These are phyloP conservation scores for Hypoxylon sp. DNA, from an alignment of 2,329 filamentous ascomycete genomes.

Conservation along the genomic window DNA sequence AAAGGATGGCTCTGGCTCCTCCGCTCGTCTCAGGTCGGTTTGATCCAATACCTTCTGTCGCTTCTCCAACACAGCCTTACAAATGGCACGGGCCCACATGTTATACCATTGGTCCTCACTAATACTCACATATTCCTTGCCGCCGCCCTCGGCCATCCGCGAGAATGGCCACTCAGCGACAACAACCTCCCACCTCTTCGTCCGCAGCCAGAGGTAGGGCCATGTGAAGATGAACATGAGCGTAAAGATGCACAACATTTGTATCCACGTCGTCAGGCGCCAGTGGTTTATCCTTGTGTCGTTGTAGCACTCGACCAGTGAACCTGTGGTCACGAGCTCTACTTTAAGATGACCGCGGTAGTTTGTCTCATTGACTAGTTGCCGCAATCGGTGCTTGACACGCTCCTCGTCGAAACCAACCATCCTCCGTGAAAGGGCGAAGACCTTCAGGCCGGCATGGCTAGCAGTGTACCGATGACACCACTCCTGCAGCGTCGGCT, in stretches of 20 bases:
- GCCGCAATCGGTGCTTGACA: constrained; percentile 67
- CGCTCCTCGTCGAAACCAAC: constrained; percentile 72
- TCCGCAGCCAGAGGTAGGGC: constrained; percentile 78
- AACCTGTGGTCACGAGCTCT: constrained; percentile 71
- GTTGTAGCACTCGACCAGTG: constrained; percentile 74
- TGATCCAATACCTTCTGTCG: constrained; percentile 70
- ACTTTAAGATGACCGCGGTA: constrained; percentile 75
- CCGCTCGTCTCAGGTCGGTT: constrained; percentile 65
- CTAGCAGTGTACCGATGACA: constrained; percentile 76
- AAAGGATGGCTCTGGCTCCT: constrained; percentile 58
- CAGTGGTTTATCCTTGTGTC: constrained; percentile 73
- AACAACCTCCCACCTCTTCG: constrained; percentile 76
- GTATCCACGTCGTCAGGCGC: constrained; percentile 74
- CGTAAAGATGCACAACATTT: constrained; percentile 75
- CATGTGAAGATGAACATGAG: constrained; percentile 79
- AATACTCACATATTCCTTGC: constrained; percentile 66
- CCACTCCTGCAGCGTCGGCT: constrained; percentile 70
- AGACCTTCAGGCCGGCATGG: constrained; percentile 69
- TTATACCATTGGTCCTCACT: constrained; percentile 74
- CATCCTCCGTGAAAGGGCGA: constrained; percentile 67
- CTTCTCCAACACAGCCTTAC: constrained; percentile 70
- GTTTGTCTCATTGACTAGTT: constrained; percentile 73
- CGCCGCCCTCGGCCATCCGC: constrained; percentile 52
- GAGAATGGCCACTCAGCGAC: constrained; percentile 73
- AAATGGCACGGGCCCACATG: constrained; percentile 73